A percentile compares a stretch with the other conserved stretches of the same genome.
These are phyloP conservation scores for Ceriops zippeliana DNA, from an alignment of 345 rosid genomes.

Conservation along the genomic window DNA sequence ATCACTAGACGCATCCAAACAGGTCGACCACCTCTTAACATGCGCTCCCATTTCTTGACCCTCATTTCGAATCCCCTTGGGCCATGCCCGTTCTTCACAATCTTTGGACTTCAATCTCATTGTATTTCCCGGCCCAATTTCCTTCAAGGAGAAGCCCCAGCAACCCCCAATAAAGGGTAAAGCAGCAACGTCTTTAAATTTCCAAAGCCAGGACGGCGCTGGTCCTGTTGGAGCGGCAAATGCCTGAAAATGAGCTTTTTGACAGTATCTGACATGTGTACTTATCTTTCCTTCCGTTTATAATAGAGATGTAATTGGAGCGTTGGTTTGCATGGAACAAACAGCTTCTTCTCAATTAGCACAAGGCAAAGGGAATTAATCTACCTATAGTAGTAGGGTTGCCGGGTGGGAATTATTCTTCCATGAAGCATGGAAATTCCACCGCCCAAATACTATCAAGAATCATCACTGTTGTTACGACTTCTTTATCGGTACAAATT, in stretches of 20 bases:
- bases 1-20: too few species aligned
- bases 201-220: too few species aligned
- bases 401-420: constrained; percentile 11
- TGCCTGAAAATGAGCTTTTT: constrained; percentile 6
- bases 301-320: background rate
- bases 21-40: too few species aligned
- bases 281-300: background rate
- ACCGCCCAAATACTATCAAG: constrained; percentile 2
- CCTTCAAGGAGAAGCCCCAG: background rate
- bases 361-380: background rate
- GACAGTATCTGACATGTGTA: background rate
- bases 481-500: background rate
- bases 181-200: too few species aligned
- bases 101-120: too few species aligned
- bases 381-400: background rate
- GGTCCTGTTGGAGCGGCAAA: constrained; percentile 3
- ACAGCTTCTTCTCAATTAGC: constrained; percentile 9
- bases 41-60: too few species aligned
- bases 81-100: too few species aligned
- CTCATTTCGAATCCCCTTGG: too few species aligned
- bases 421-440: constrained; percentile 29
- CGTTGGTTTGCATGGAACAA: background rate
- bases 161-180: background rate
- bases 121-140: too few species aligned
- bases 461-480: background rate